Evolutionary conservation across 768 basidiomycete species (phyloP).

Genomic region (Termitomyces sp.): DNA sequence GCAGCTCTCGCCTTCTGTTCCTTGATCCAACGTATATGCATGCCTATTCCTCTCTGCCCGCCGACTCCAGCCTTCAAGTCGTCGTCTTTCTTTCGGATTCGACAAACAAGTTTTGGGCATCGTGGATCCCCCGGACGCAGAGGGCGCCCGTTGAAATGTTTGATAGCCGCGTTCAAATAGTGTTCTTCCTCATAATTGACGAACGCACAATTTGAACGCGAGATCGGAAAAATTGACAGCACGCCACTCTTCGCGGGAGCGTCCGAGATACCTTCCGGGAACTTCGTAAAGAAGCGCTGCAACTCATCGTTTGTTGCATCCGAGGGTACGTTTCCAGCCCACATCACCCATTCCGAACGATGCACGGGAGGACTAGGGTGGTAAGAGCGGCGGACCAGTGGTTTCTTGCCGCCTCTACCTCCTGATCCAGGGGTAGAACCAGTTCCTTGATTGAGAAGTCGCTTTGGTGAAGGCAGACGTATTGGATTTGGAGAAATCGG

Average conservation of each 20-base stretch:
- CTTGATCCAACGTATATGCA: conserved; percentile 81
- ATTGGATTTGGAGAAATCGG: conserved; percentile 9
- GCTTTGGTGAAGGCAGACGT: conserved; percentile 1
- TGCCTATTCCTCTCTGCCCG: conserved; percentile 78
- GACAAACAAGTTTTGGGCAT: conserved; percentile 78
- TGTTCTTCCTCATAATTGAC: conserved; percentile 74
- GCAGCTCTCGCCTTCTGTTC: conserved; percentile 42
- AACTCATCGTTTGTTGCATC: conserved; percentile 83
- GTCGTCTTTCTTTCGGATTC: conserved; percentile 74
- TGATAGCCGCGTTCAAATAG: conserved; percentile 61
- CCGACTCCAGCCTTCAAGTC: conserved; percentile 89
- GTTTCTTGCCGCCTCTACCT: conserved; percentile 19
- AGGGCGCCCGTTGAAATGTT: conserved; percentile 62
- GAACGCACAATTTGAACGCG: conserved; percentile 94
- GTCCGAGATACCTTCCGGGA: conserved; percentile 6
- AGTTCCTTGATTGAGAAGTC: not conserved
- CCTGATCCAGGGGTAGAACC: conserved; percentile 4
- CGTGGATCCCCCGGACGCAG: conserved; percentile 66
- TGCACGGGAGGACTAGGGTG: conserved; percentile 69
- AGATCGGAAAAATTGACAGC: conserved; percentile 84
- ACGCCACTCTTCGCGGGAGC: conserved; percentile 43
- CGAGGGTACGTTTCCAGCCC: conserved; percentile 88
- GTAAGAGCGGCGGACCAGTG: conserved; percentile 44
- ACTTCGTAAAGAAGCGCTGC: conserved; percentile 71
- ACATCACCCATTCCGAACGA: conserved; percentile 92